Percentiles rank a stretch among this genome's conserved stretches.
These are phyloP conservation scores for Syncephalis plumigaleata DNA, from an alignment of 371 early-diverging fungal species.

Conservation along the genomic window DNA sequence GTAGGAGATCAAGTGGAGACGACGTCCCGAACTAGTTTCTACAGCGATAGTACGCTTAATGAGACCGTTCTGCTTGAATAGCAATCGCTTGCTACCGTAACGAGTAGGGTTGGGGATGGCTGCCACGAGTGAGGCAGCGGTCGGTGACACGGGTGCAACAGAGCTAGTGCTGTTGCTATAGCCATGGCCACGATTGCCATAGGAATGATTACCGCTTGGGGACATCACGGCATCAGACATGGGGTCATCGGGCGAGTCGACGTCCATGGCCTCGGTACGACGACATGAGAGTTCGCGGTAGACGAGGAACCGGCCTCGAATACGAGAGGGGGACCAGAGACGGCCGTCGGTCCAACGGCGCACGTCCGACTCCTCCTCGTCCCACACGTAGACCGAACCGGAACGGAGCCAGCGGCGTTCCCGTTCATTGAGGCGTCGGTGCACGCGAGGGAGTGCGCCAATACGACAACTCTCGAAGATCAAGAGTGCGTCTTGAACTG, in stretches of 20 bases:
- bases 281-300: conserved; percentile 36
- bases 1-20: conserved; percentile 73
- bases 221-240: no score
- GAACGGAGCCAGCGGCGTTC: conserved; percentile 49
- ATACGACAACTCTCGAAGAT: conserved; percentile 60
- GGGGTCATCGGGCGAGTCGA: not conserved
- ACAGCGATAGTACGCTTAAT: not conserved
- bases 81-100: no score
- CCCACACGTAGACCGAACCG: conserved; percentile 61
- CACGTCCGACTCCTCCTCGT: conserved; percentile 66
- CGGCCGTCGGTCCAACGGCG: conserved; percentile 82
- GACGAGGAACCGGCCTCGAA: conserved; percentile 56
- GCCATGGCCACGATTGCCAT: no score
- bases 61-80: not conserved
- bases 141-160: no score
- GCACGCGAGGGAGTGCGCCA: conserved; percentile 37
- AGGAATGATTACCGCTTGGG: no score
- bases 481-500: conserved; percentile 54
- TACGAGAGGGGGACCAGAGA: conserved; percentile 70
- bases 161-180: no score
- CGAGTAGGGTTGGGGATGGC: no score
- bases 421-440: conserved; percentile 46
- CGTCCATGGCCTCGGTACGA: not conserved
- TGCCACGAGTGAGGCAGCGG: no score
- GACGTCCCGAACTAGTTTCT: conserved; percentile 44